These are phyloP conservation scores for Schrenkiella parvula DNA, from an alignment of 345 rosid species.

Conservation along the genomic window DNA sequence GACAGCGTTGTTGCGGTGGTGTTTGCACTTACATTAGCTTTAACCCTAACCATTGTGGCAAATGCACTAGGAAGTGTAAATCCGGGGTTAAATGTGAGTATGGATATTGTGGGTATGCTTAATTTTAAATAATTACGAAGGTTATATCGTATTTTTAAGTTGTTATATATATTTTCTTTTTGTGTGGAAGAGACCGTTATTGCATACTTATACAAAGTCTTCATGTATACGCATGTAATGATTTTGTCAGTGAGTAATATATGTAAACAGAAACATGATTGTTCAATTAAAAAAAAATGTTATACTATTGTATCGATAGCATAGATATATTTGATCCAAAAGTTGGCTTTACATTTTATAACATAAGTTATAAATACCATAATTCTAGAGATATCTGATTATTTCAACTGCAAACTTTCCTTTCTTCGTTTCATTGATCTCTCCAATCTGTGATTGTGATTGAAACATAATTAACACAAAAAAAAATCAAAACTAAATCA, in stretches of 20 bases:
- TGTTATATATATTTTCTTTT: background rate
- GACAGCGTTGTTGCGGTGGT: slow-evolving; percentile 56
- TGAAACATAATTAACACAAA: background rate
- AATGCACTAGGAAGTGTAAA: slow-evolving; percentile 46
- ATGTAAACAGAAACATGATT: slow-evolving; percentile 16
- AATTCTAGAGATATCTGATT: slow-evolving; percentile 63
- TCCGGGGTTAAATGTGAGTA: slow-evolving; percentile 46
- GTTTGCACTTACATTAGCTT: slow-evolving; percentile 35
- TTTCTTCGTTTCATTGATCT: slow-evolving; percentile 65
- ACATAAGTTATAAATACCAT: too few relatives aligned
- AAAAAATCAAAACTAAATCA: slow-evolving; percentile 17
- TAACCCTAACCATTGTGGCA: slow-evolving; percentile 52
- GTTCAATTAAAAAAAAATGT: background rate
- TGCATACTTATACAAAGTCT: slow-evolving; percentile 1
- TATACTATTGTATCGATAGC: background rate
- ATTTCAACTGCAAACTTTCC: slow-evolving; percentile 82
- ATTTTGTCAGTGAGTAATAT: slow-evolving; percentile 17
- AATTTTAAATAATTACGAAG: background rate
- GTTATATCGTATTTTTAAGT: slow-evolving; percentile 1
- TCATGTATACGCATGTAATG: slow-evolving; percentile 13
- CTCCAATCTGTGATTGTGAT: slow-evolving; percentile 69
- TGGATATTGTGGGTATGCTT: slow-evolving; percentile 76
- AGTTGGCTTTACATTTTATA: background rate
- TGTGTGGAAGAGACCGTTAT: background rate
- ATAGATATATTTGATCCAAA: background rate